Conservation (phyloP, 495 filamentous ascomycete genomes). For the Parachaetomium inaequale region DNA sequence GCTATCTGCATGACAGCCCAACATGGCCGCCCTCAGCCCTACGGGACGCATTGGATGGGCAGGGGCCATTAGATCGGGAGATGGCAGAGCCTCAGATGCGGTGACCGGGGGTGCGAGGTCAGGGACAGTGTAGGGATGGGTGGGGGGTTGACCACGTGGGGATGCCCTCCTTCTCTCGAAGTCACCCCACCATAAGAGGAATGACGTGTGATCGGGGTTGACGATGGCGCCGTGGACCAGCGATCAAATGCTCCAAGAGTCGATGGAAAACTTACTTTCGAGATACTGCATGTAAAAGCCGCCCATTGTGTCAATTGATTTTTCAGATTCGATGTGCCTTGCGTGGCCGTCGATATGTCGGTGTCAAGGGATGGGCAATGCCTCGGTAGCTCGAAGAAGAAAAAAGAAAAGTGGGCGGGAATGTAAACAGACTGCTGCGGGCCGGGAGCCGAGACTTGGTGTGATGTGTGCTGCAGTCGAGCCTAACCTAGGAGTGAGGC, state of each 20-base stretch:
- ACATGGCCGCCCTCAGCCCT: constrained; percentile 40
- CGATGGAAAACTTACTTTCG: constrained; percentile 53
- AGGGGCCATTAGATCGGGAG: constrained; percentile 20
- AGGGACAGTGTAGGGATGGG: constrained; percentile 13
- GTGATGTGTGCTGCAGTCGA: constrained; percentile 55
- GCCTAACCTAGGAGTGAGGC: constrained; percentile 47
- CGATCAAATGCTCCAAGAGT: background rate
- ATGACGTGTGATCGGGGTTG: constrained; percentile 21
- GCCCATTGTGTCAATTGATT: constrained; percentile 45
- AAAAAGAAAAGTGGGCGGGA: background rate
- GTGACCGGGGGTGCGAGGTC: constrained; percentile 25
- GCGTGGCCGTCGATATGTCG: background rate
- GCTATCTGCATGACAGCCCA: constrained; percentile 47
- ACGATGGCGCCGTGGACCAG: background rate
- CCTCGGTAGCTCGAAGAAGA: constrained; percentile 13
- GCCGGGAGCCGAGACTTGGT: constrained; percentile 36
- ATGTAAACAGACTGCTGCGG: constrained; percentile 26
- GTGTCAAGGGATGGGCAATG: too few species aligned
- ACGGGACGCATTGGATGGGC: constrained; percentile 17
- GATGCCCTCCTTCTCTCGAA: constrained; percentile 26
- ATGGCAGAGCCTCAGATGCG: constrained; percentile 19
- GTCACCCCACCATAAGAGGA: constrained; percentile 26
- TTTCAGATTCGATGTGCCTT: constrained; percentile 17
- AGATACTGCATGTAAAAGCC: constrained; percentile 63
- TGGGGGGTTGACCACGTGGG: constrained; percentile 25